A percentile compares a stretch with the other conserved stretches of the same genome.
These are phyloP conservation scores for Teunomyces stri DNA, from an alignment of 805 yeast genomes.

Conservation along the genomic window DNA sequence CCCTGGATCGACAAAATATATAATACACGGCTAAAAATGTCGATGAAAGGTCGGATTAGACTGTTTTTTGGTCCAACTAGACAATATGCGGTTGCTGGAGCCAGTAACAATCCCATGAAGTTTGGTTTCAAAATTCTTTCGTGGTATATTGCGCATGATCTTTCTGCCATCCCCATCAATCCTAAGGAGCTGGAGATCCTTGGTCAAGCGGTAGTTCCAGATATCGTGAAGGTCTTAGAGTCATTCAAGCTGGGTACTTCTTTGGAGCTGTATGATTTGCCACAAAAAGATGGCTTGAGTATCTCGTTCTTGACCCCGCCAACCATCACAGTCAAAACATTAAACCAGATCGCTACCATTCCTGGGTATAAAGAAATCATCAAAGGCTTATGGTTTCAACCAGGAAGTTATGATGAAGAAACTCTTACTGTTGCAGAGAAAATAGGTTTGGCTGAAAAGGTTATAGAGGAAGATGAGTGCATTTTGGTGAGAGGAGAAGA, in stretches of 20 bases:
- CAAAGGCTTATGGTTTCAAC: slow-evolving; percentile 77
- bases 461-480: slow-evolving; percentile 58
- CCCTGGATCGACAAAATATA: too few species aligned
- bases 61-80: slow-evolving; percentile 53
- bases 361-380: slow-evolving; percentile 38
- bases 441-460: slow-evolving; percentile 30
- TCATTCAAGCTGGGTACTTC: slow-evolving; percentile 16
- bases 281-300: slow-evolving; percentile 45
- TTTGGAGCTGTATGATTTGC: slow-evolving; percentile 23
- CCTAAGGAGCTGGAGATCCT: slow-evolving; percentile 51
- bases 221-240: slow-evolving; percentile 27
- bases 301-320: slow-evolving; percentile 80
- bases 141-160: slow-evolving; percentile 60
- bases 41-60: slow-evolving; percentile 36
- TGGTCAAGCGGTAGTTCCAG: slow-evolving; percentile 37
- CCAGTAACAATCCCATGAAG: slow-evolving; percentile 59
- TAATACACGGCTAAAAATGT: slow-evolving; percentile 21
- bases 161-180: slow-evolving; percentile 67
- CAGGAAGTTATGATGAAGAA: slow-evolving; percentile 64
- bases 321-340: slow-evolving; percentile 41
- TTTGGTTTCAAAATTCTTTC: slow-evolving; percentile 66
- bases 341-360: slow-evolving; percentile 38
- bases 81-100: slow-evolving; percentile 68
- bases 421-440: slow-evolving; percentile 44
- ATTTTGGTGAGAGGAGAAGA: slow-evolving; percentile 68